These are phyloP conservation scores for Plasmodium knowlesi DNA, from an alignment of 169 alveolate species.

Conservation along the genomic window DNA sequence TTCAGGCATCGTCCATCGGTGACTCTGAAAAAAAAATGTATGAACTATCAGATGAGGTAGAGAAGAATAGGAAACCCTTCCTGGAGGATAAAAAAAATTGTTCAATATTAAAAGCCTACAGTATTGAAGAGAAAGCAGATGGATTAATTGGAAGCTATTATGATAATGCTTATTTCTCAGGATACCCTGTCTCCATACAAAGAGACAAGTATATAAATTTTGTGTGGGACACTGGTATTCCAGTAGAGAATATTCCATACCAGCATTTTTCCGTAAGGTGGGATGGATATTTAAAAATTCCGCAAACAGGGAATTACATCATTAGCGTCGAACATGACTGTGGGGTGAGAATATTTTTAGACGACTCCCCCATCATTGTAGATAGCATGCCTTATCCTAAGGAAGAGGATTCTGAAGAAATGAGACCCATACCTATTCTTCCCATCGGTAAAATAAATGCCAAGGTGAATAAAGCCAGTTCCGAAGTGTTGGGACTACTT, in stretches of 20 bases:
- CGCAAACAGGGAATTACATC: slow-evolving; percentile 86
- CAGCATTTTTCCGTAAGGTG: slow-evolving; percentile 90
- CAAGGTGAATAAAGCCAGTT: slow-evolving; percentile 77
- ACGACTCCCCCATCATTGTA: slow-evolving; percentile 87
- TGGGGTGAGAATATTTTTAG: slow-evolving; percentile 89
- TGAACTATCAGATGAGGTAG: slow-evolving; percentile 68
- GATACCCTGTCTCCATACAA: slow-evolving; percentile 83
- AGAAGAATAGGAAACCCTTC: slow-evolving; percentile 45
- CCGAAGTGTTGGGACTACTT: slow-evolving; percentile 80
- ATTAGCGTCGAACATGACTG: slow-evolving; percentile 88
- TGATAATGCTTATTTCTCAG: slow-evolving; percentile 85
- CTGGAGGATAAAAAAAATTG: slow-evolving; percentile 51
- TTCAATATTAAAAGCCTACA: slow-evolving; percentile 70
- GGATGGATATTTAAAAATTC: slow-evolving; percentile 90
- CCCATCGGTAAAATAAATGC: slow-evolving; percentile 86
- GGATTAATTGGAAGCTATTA: slow-evolving; percentile 88
- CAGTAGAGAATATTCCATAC: slow-evolving; percentile 87
- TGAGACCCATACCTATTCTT: slow-evolving; percentile 75
- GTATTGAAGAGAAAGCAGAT: slow-evolving; percentile 79
- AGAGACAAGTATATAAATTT: slow-evolving; percentile 80
- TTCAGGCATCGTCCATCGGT: slow-evolving; percentile 48
- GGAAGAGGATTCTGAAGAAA: slow-evolving; percentile 81
- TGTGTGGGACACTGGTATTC: slow-evolving; percentile 83
- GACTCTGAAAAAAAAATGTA: slow-evolving; percentile 22
- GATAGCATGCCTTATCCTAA: slow-evolving; percentile 88